A percentile compares a stretch with the other conserved stretches of the same genome.
Evolutionary conservation across 202 grass and related monocot species (phyloP).

Genomic region (Carex arenaria): DNA sequence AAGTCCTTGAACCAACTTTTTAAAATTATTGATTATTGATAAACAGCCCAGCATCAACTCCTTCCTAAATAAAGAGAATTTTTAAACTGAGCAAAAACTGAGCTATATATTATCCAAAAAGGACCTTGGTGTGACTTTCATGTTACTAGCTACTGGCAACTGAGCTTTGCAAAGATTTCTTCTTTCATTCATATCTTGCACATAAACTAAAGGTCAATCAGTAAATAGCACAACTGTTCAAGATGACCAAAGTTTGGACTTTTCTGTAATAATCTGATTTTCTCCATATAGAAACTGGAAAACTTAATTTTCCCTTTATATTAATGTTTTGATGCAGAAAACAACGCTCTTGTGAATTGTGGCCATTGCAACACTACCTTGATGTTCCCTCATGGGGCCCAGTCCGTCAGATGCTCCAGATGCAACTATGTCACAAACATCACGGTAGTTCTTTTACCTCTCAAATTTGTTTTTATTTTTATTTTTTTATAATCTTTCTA

Average conservation of each 20-base stretch:
- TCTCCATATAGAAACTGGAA: background rate
- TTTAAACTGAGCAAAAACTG: background rate
- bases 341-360: slow-evolving; percentile 70
- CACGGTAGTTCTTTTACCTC: slow-evolving; percentile 62
- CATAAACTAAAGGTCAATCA: background rate
- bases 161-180: background rate
- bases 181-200: background rate
- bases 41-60: background rate
- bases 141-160: background rate
- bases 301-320: background rate
- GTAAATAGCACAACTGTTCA: background rate
- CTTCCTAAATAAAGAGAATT: background rate
- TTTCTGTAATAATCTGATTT: background rate
- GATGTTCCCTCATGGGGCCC: slow-evolving; percentile 78
- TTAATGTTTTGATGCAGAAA: slow-evolving; percentile 47
- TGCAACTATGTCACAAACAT: slow-evolving; percentile 71
- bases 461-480: slow-evolving; percentile 16
- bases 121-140: background rate
- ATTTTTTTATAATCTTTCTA: background rate
- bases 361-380: slow-evolving; percentile 62
- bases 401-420: slow-evolving; percentile 80
- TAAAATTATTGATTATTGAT: background rate
- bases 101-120: background rate
- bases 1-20: background rate
- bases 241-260: background rate